Percentiles rank a stretch among this genome's conserved stretches.
phyloP scores from a whole-genome alignment of 1,139 yeast genomes.

The Hemisphaericaspora xylofermentans region DNA sequence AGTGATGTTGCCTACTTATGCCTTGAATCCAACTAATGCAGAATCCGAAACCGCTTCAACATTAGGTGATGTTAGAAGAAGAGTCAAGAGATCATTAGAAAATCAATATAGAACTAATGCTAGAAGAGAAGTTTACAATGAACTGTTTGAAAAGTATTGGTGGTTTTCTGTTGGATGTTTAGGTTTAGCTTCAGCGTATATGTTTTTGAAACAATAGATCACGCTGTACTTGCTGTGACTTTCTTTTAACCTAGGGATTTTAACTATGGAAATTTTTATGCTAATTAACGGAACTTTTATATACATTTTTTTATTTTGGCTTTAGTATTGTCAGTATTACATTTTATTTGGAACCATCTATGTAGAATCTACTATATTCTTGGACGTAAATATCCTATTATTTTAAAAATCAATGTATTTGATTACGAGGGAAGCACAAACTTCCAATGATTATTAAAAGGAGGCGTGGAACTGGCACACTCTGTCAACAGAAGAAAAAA shows the following conservation, averaged over 20 bases:
- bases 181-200: conserved; percentile 24
- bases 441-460: too few relatives aligned
- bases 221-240: neutral
- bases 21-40: conserved; percentile 78
- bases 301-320: neutral
- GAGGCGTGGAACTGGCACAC: too few relatives aligned
- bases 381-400: too few relatives aligned
- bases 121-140: conserved; percentile 41
- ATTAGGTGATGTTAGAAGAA: conserved; percentile 29
- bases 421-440: too few relatives aligned
- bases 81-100: conserved; percentile 70
- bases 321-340: neutral
- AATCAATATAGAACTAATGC: conserved; percentile 82
- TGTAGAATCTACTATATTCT: too few relatives aligned
- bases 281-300: neutral
- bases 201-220: conserved; percentile 19
- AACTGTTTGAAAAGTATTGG: conserved; percentile 47
- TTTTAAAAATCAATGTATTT: too few relatives aligned
- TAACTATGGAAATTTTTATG: too few relatives aligned
- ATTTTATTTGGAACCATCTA: neutral
- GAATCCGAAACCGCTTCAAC: conserved; percentile 40
- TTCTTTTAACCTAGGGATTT: too few relatives aligned
- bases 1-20: conserved; percentile 89
- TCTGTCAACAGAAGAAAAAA: too few relatives aligned
- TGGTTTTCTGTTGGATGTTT: conserved; percentile 38